phyloP scores from a whole-genome alignment of 805 yeast genomes.

The Ogataea nakhonphanomensis region DNA sequence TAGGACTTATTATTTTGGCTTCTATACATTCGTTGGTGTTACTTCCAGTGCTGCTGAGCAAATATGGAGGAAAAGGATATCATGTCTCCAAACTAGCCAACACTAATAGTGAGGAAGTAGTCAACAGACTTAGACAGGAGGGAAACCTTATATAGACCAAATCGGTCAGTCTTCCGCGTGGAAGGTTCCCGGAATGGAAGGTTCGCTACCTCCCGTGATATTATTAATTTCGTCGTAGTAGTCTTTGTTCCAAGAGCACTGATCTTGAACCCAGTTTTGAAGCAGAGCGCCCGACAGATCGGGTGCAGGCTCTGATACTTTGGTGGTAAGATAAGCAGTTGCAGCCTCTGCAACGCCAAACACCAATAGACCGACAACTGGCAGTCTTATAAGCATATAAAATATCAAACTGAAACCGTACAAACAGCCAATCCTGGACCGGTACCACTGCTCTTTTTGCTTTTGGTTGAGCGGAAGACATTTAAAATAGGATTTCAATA shows the following conservation, averaged over 20 bases:
- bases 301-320: conserved; percentile 48
- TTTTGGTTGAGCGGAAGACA: conserved; percentile 41
- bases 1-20: conserved; percentile 70
- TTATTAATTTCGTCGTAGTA: conserved; percentile 17
- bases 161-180: conserved; percentile 3
- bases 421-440: conserved; percentile 51
- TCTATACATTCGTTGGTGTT: conserved; percentile 75
- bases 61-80: conserved; percentile 59
- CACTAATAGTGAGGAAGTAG: conserved; percentile 24
- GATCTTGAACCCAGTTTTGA: conserved; percentile 15
- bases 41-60: conserved; percentile 69
- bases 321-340: conserved; percentile 51
- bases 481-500: conserved; percentile 49
- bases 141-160: not conserved
- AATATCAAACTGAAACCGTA: conserved; percentile 53
- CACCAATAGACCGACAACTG: conserved; percentile 44
- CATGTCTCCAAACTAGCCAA: conserved; percentile 19
- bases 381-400: conserved; percentile 41
- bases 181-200: conserved; percentile 16
- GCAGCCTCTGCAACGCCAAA: conserved; percentile 53
- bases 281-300: not conserved
- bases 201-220: conserved; percentile 13
- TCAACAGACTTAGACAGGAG: conserved; percentile 18
- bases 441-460: conserved; percentile 48
- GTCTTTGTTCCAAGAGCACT: conserved; percentile 18